Conservation (phyloP, 176 grass and related monocot species). For the Musa beccarii region DNA sequence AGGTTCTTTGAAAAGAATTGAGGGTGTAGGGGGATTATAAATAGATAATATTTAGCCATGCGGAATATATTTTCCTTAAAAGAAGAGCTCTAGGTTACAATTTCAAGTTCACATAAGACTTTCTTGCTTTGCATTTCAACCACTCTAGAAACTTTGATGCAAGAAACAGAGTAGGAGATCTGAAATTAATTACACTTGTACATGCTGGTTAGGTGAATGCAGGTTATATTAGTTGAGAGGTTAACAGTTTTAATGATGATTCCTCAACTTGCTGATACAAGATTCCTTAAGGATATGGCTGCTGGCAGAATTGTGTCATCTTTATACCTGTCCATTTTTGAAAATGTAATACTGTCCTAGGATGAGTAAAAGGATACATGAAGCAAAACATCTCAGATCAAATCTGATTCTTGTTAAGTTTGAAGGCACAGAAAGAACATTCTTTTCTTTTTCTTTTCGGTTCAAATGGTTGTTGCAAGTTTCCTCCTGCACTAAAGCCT, state of each 20-base stretch:
- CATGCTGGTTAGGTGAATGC: neutral
- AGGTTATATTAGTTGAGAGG: too few relatives aligned
- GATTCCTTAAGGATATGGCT: too few relatives aligned
- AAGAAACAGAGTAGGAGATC: neutral
- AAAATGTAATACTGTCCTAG: neutral
- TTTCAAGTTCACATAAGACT: neutral
- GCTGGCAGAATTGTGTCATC: too few relatives aligned
- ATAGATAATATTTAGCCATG: neutral
- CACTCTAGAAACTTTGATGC: neutral
- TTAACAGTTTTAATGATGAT: too few relatives aligned
- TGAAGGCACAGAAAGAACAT: neutral
- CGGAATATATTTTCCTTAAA: neutral
- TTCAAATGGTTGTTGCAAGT: neutral
- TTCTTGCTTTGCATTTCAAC: too few relatives aligned
- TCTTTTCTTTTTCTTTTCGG: neutral
- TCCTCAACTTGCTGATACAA: neutral
- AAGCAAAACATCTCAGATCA: neutral
- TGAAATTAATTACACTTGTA: neutral
- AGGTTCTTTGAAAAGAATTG: neutral
- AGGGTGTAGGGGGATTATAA: neutral
- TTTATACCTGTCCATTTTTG: too few relatives aligned
- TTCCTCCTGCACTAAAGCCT: neutral
- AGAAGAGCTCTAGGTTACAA: neutral
- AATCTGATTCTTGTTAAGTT: neutral
- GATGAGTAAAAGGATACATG: neutral